Percentiles rank a stretch among this genome's conserved stretches.
Evolutionary conservation across 805 yeast genomes (phyloP).

Genomic region (Starmerella roubikii): DNA sequence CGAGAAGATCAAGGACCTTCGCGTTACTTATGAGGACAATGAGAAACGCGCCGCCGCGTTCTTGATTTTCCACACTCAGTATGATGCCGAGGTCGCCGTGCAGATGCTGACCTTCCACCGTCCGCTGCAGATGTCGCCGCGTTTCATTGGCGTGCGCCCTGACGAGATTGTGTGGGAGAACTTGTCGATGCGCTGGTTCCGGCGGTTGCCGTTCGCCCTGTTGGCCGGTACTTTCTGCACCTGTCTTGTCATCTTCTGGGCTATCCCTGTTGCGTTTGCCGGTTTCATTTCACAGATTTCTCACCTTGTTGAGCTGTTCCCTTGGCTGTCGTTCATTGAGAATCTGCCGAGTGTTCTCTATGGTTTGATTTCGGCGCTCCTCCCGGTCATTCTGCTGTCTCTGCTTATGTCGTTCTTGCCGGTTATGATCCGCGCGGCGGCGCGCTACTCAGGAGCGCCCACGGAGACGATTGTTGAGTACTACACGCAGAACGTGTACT

Average conservation of each 20-base stretch:
- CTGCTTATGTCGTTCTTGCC: conserved; percentile 80
- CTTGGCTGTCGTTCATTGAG: conserved; percentile 60
- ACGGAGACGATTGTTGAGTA: conserved; percentile 60
- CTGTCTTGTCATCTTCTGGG: conserved; percentile 77
- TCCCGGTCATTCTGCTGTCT: conserved; percentile 73
- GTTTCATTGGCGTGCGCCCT: conserved; percentile 56
- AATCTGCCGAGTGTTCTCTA: conserved; percentile 54
- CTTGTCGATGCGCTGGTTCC: conserved; percentile 41
- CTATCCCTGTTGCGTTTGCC: conserved; percentile 94
- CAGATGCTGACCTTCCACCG: conserved; percentile 49
- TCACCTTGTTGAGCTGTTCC: conserved; percentile 34
- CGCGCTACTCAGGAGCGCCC: conserved; percentile 57
- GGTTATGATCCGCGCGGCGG: conserved; percentile 63
- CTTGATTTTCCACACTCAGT: conserved; percentile 67
- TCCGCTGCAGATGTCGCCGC: conserved; percentile 33
- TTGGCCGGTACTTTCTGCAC: conserved; percentile 46
- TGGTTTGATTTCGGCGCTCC: conserved; percentile 77
- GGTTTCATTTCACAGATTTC: conserved; percentile 82
- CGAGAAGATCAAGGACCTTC: conserved; percentile 46
- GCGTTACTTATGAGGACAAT: conserved; percentile 38
- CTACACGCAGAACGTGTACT: conserved; percentile 80
- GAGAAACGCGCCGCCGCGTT: conserved; percentile 74
- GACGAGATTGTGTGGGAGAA: conserved; percentile 79
- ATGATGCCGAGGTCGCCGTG: conserved; percentile 77
- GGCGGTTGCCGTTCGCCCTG: conserved; percentile 43